phyloP scores from a whole-genome alignment of 2,329 filamentous ascomycete genomes.

The Beauveria bassiana region DNA sequence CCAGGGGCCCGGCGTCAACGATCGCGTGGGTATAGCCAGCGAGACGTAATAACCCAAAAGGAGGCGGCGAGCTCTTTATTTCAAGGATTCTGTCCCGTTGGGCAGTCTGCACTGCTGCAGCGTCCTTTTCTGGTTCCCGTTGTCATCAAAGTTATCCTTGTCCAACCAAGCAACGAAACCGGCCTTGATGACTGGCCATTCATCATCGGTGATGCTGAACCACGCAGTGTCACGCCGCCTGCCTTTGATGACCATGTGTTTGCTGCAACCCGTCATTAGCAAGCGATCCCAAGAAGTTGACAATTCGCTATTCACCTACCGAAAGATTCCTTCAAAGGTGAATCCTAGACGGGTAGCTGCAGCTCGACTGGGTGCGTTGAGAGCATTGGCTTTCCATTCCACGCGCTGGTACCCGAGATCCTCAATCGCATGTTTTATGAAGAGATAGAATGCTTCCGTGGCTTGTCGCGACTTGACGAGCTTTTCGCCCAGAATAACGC shows the following conservation, averaged over 20 bases:
- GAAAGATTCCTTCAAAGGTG: slow-evolving; percentile 49
- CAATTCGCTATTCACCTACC: slow-evolving; percentile 22
- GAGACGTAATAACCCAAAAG: not conserved
- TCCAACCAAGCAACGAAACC: slow-evolving; percentile 48
- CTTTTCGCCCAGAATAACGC: slow-evolving; percentile 40
- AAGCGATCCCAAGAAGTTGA: not conserved
- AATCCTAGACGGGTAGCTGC: slow-evolving; percentile 54
- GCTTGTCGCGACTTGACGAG: slow-evolving; percentile 47
- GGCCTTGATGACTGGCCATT: slow-evolving; percentile 43
- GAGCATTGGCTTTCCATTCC: slow-evolving; percentile 56
- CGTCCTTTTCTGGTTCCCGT: slow-evolving; percentile 41
- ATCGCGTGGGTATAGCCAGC: not conserved
- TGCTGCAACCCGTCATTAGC: slow-evolving; percentile 20
- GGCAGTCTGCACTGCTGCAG: slow-evolving; percentile 29
- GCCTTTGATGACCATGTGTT: slow-evolving; percentile 54
- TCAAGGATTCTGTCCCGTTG: not conserved
- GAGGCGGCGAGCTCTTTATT: not conserved
- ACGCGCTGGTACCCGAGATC: slow-evolving; percentile 46
- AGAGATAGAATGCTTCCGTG: slow-evolving; percentile 50
- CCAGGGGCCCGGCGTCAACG: no score
- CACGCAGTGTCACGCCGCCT: slow-evolving; percentile 51
- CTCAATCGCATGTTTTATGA: slow-evolving; percentile 47
- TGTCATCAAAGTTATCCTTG: slow-evolving; percentile 45
- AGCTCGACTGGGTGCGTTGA: slow-evolving; percentile 45
- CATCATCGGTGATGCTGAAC: slow-evolving; percentile 50